A percentile compares a stretch with the other conserved stretches of the same genome.
Conservation (phyloP, 257 asterid species). For the Solanum clarkiae region DNA sequence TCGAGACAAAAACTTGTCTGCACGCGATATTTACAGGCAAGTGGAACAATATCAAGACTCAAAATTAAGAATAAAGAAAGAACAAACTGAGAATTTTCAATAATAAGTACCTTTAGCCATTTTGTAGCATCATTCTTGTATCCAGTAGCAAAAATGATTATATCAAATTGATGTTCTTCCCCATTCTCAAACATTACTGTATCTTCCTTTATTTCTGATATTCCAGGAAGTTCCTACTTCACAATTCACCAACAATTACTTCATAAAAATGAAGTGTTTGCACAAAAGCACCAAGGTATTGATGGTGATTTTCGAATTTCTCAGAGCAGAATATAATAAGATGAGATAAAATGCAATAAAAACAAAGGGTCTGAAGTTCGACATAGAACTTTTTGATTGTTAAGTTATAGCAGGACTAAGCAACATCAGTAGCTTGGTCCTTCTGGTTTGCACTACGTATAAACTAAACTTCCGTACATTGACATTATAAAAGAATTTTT, state of each 20-base stretch:
- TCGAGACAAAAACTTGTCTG: neutral
- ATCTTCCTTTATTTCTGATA: constrained; percentile 7
- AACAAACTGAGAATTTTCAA: neutral
- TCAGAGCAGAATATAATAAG: no score
- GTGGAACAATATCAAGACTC: neutral
- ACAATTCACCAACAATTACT: neutral
- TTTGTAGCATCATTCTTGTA: constrained; percentile 29
- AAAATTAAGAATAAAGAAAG: neutral
- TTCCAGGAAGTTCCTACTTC: constrained; percentile 27
- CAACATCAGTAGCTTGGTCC: no score
- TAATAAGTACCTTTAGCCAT: constrained; percentile 30
- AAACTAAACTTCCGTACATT: neutral
- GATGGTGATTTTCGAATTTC: no score
- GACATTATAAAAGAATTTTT: neutral
- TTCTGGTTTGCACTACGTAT: no score
- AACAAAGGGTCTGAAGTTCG: no score
- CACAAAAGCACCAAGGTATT: neutral
- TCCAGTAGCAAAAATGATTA: constrained; percentile 49
- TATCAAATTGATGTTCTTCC: constrained; percentile 6
- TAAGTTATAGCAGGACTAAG: no score
- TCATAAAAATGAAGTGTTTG: neutral
- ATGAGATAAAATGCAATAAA: no score
- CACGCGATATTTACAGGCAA: neutral
- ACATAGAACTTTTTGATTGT: no score
- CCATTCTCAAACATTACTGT: constrained; percentile 21